Evolutionary conservation across 1,284 basidiomycete genomes (phyloP).

Genomic region (Cutaneotrichosporon dermatis): DNA sequence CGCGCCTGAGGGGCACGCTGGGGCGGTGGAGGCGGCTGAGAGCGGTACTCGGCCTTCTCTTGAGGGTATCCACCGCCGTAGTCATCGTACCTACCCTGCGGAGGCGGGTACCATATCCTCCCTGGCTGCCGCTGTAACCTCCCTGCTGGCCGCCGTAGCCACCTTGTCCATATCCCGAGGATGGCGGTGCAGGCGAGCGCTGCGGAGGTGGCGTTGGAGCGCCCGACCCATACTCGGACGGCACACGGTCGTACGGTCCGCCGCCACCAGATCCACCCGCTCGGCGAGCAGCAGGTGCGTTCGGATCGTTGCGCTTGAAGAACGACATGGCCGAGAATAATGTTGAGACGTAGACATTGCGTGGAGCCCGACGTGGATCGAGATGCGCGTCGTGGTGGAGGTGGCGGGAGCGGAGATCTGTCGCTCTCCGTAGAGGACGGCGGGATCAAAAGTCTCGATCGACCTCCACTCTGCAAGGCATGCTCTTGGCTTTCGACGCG

Average conservation of each 20-base stretch:
- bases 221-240: constrained; percentile 26
- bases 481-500: too few species aligned
- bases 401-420: not conserved
- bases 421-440: not conserved
- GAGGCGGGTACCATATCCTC: constrained; percentile 3
- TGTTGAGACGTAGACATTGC: not conserved
- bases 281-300: constrained; percentile 35
- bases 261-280: constrained; percentile 11
- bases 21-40: too few species aligned
- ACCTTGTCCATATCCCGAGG: constrained; percentile 4
- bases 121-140: constrained; percentile 1
- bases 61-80: constrained; percentile 7
- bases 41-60: constrained; percentile 19
- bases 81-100: constrained; percentile 1
- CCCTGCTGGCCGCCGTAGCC: constrained; percentile 7
- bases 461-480: not conserved
- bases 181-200: constrained; percentile 25
- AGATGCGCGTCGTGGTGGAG: not conserved
- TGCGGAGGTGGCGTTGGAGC: constrained; percentile 4
- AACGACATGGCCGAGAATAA: not conserved
- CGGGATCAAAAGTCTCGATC: constrained; percentile 1
- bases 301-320: constrained; percentile 45
- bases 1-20: not conserved
- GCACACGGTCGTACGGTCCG: constrained; percentile 40
- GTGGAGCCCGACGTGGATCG: not conserved